These are phyloP conservation scores for Amanita rubescens DNA, from an alignment of 768 basidiomycete genomes.

Conservation along the genomic window DNA sequence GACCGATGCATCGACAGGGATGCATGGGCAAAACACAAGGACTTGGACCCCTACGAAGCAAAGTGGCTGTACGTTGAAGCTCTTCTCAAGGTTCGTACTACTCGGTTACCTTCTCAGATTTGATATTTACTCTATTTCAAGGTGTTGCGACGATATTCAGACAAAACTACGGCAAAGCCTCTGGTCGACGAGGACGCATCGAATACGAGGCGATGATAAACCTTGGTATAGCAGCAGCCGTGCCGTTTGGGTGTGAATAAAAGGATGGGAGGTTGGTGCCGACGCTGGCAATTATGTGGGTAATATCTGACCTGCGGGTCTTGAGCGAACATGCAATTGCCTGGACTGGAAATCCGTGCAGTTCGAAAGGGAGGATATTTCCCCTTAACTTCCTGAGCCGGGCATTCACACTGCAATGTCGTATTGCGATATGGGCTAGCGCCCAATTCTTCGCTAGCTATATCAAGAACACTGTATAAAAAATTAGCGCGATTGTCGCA, in stretches of 20 bases:
- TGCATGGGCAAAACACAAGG: constrained; percentile 92
- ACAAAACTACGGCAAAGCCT: constrained; percentile 69
- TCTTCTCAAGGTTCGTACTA: constrained; percentile 64
- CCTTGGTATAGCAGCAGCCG: constrained; percentile 90
- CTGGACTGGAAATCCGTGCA: constrained; percentile 97
- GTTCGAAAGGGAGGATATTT: constrained; percentile 93
- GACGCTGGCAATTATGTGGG: constrained; percentile 14
- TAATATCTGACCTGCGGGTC: constrained; percentile 18
- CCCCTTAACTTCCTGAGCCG: constrained; percentile 93
- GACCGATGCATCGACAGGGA: constrained; percentile 60
- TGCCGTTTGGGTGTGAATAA: constrained; percentile 93
- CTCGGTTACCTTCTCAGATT: not conserved
- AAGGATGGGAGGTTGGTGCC: constrained; percentile 33
- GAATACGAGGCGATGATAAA: constrained; percentile 80
- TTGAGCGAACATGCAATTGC: constrained; percentile 76
- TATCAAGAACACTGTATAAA: constrained; percentile 72
- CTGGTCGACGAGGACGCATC: constrained; percentile 68
- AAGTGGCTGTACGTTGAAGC: constrained; percentile 89
- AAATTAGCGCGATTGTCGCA: constrained; percentile 5
- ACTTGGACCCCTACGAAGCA: constrained; percentile 69
- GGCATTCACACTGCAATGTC: constrained; percentile 99
- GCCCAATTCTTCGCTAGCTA: constrained; percentile 96
- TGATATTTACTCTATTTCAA: constrained; percentile 22
- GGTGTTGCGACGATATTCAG: constrained; percentile 79
- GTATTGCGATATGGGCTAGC: constrained; percentile 88